These are phyloP conservation scores for Aspergillus aculeatus DNA, from an alignment of 2,329 filamentous ascomycete species.

Conservation along the genomic window DNA sequence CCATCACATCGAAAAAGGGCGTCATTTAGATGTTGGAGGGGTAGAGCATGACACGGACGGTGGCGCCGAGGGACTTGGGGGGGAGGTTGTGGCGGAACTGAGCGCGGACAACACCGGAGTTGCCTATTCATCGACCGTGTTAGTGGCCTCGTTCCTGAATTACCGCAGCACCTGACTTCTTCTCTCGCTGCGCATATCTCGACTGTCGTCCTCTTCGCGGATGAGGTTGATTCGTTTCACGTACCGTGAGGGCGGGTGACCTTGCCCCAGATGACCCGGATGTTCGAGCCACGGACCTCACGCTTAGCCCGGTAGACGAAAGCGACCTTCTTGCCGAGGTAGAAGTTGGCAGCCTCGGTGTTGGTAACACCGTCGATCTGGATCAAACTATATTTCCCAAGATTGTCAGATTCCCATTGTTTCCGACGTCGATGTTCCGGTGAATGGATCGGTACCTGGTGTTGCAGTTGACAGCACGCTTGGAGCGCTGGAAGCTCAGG, in stretches of 20 bases:
- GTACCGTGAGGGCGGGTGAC: slow-evolving; percentile 92
- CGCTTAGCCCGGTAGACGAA: slow-evolving; percentile 96
- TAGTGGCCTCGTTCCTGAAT: slow-evolving; percentile 3
- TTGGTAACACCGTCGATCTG: slow-evolving; percentile 98
- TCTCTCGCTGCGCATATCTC: slow-evolving; percentile 5
- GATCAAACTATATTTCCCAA: slow-evolving; percentile 64
- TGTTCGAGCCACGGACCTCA: slow-evolving; percentile 96
- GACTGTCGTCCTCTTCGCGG: not conserved
- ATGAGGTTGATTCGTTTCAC: slow-evolving; percentile 27
- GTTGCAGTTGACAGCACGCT: slow-evolving; percentile 85
- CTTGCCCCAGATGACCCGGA: slow-evolving; percentile 99
- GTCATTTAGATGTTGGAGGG: slow-evolving; percentile 86
- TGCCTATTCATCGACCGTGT: slow-evolving; percentile 58
- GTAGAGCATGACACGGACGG: slow-evolving; percentile 96
- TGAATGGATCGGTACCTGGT: slow-evolving; percentile 54
- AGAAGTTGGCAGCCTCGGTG: slow-evolving; percentile 90
- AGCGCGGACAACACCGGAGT: slow-evolving; percentile 96
- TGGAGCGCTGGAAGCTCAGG: slow-evolving; percentile 95
- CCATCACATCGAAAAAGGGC: slow-evolving; percentile 34
- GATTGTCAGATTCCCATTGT: slow-evolving; percentile 26
- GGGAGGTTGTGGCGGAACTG: slow-evolving; percentile 97
- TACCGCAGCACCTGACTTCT: not conserved
- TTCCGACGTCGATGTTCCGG: slow-evolving; percentile 8
- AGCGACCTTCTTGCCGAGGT: slow-evolving; percentile 97
- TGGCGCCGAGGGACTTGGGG: slow-evolving; percentile 93